Evolutionary conservation across 2,329 filamentous ascomycete species (phyloP).

Genomic region (Aspergillus eucalypticola): DNA sequence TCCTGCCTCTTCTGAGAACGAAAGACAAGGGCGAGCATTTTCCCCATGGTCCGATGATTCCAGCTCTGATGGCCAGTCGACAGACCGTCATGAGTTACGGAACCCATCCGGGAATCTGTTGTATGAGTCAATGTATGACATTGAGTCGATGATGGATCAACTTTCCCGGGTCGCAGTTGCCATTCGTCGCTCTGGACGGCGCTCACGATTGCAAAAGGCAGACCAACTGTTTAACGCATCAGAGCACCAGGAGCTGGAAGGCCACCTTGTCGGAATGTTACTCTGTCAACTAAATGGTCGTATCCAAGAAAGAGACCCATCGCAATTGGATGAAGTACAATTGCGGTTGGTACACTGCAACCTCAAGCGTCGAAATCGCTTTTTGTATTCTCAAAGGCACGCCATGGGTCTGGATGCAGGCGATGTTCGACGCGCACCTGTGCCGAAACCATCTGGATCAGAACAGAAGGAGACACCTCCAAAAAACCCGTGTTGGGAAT

Average conservation of each 20-base stretch:
- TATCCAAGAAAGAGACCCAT: neutral
- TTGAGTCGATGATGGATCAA: conserved; percentile 12
- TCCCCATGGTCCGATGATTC: neutral
- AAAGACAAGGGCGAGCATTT: neutral
- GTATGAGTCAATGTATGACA: conserved; percentile 8
- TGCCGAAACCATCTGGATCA: neutral
- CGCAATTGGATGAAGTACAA: neutral
- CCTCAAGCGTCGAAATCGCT: conserved; percentile 14
- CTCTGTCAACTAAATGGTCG: neutral
- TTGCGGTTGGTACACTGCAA: conserved; percentile 12
- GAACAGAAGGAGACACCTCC: neutral
- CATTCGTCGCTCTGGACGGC: conserved; percentile 8
- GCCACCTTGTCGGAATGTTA: neutral
- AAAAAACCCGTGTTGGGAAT: neutral
- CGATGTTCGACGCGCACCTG: neutral
- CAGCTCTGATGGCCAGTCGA: neutral
- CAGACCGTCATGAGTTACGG: neutral
- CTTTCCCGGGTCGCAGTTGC: conserved; percentile 11
- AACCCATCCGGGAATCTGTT: neutral
- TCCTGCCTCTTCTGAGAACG: neutral
- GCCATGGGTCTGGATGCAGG: neutral
- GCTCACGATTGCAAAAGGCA: conserved; percentile 9
- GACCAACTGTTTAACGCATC: conserved; percentile 3
- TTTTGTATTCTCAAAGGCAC: conserved; percentile 16
- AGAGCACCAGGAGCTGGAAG: neutral